These are phyloP conservation scores for Euphorbia tirucalli DNA, from an alignment of 345 rosid species.

Conservation along the genomic window DNA sequence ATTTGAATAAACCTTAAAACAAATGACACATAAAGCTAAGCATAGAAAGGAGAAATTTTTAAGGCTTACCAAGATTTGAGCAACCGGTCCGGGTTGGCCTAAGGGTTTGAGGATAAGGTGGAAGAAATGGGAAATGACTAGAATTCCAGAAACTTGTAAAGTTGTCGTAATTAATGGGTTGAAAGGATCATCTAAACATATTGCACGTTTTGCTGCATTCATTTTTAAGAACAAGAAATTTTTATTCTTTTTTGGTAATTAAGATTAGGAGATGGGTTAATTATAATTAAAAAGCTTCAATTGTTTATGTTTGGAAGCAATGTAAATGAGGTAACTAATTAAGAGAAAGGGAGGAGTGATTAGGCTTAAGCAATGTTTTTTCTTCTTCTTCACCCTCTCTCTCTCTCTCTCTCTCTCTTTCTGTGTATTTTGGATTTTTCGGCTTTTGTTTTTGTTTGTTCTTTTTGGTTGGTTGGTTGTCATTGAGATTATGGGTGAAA, in stretches of 20 bases:
- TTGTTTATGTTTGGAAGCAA: neutral
- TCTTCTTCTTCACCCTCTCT: neutral
- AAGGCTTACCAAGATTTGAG: constrained; percentile 64
- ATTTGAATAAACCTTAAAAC: no score
- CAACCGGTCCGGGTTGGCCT: constrained; percentile 85
- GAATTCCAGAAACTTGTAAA: constrained; percentile 67
- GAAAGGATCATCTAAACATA: constrained; percentile 42
- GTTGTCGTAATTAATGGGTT: constrained; percentile 66
- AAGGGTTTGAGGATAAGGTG: constrained; percentile 66
- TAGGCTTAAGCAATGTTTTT: no score
- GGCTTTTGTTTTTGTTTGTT: no score
- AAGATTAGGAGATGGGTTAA: neutral
- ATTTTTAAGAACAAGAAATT: no score
- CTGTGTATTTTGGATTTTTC: neutral
- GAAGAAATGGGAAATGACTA: constrained; percentile 80
- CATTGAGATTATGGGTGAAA: neutral
- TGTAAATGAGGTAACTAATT: neutral
- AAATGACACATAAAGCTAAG: no score
- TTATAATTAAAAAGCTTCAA: neutral
- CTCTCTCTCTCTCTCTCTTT: neutral
- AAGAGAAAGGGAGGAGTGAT: no score
- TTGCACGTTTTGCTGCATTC: constrained; percentile 27
- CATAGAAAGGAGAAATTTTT: neutral
- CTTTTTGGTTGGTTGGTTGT: neutral
- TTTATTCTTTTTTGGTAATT: no score